phyloP scores from a whole-genome alignment of 2,329 filamentous ascomycete genomes.

The Pseudocercospora pini-densiflorae region DNA sequence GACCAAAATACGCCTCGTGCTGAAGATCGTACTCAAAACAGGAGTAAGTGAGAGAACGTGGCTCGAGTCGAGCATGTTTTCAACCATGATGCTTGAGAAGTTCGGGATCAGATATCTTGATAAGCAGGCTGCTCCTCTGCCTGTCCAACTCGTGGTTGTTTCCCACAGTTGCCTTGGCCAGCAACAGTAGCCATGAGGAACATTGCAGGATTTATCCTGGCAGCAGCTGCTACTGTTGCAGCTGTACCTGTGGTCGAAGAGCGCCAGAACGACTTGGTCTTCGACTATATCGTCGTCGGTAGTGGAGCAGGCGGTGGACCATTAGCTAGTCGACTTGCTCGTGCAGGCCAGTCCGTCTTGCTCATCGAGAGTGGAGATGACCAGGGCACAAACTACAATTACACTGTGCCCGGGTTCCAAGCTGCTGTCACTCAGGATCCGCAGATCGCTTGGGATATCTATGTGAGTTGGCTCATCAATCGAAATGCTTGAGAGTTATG shows the following conservation, averaged over 20 bases:
- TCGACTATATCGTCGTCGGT: constrained; percentile 65
- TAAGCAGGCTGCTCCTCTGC: background rate
- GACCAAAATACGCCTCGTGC: background rate
- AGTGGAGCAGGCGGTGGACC: constrained; percentile 65
- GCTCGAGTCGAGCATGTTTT: background rate
- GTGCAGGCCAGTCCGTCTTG: constrained; percentile 62
- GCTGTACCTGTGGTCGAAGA: constrained; percentile 17
- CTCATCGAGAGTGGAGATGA: constrained; percentile 66
- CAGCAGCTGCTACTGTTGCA: constrained; percentile 10
- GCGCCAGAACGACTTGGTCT: constrained; percentile 12
- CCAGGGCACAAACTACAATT: constrained; percentile 55
- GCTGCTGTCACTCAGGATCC: constrained; percentile 16
- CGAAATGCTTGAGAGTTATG: background rate
- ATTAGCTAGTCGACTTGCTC: constrained; percentile 61
- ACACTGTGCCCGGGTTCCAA: constrained; percentile 58
- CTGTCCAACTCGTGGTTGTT: background rate
- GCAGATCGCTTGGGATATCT: constrained; percentile 24
- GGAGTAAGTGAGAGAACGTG: background rate
- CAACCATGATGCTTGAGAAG: background rate
- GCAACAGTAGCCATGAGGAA: constrained; percentile 11
- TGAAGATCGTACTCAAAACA: constrained; percentile 1
- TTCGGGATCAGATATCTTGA: background rate
- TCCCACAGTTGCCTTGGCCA: background rate
- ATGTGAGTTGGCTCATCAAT: constrained; percentile 45
- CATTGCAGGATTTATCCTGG: constrained; percentile 3